Evolutionary conservation across 768 basidiomycete species (phyloP).

Genomic region (Naematelia aurantialba): DNA sequence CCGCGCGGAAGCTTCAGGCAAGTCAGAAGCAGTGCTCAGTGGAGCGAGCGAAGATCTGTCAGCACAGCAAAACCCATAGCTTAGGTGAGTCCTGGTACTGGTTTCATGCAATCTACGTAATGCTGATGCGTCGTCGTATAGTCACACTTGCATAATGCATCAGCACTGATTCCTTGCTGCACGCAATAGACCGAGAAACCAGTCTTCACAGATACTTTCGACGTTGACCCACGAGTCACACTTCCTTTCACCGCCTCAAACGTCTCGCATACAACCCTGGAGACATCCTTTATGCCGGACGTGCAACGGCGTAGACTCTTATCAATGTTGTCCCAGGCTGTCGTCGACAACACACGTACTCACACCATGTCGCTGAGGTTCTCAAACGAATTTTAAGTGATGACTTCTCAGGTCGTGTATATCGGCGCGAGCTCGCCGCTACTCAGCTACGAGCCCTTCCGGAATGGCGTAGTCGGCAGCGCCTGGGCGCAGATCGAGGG

Average conservation of each 20-base stretch:
- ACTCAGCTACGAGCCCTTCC: constrained; percentile 11
- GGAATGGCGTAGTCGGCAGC: constrained; percentile 4
- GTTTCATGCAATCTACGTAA: too few species aligned
- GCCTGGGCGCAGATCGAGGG: constrained; percentile 10
- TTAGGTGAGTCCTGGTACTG: not conserved
- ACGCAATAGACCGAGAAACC: too few species aligned
- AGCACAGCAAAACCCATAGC: not conserved
- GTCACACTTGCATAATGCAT: not conserved
- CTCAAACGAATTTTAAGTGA: too few species aligned
- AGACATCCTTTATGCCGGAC: too few species aligned
- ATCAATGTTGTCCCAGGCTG: too few species aligned
- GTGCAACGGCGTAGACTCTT: too few species aligned
- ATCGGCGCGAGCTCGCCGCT: constrained; percentile 27
- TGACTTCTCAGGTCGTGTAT: constrained; percentile 7
- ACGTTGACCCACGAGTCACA: not conserved
- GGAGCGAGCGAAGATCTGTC: not conserved
- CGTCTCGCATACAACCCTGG: too few species aligned
- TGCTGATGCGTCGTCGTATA: too few species aligned
- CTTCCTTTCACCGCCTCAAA: too few species aligned
- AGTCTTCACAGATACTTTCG: not conserved
- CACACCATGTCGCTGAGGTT: too few species aligned
- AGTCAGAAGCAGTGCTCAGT: not conserved
- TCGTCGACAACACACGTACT: too few species aligned
- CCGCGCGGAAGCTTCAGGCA: not conserved
- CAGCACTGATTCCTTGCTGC: too few species aligned